Base-by-base conservation (phyloP, 1,139 yeast genomes). In the Suzukiozyma palmioleophila region DNA sequence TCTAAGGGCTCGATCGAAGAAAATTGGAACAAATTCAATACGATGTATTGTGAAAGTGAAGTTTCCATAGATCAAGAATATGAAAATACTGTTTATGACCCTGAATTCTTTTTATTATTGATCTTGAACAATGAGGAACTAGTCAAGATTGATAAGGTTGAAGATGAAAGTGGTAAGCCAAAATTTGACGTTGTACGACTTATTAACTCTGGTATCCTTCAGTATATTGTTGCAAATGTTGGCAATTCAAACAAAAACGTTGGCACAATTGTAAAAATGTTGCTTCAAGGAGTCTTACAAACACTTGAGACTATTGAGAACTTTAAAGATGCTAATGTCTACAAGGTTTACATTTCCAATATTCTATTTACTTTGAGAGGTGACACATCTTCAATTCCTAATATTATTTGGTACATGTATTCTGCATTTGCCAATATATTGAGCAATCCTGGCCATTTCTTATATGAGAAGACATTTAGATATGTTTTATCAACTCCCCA, bases 401-500 rank as follows among this genome's bases (percentile, higher is more conserved):
- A 69, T 36, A 50, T 73, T 38, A 66, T 65, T 27, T 62, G 70
- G 77, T 54, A 53, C 59, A 49, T 75, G 46, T 81, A 51, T 66
- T 57, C 87, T 0, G 71, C 75, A 38, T 56, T 88, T 32, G 62
- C 79, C 3, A 77, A 79, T 4, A 65, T 86, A 1, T 56, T 86
- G 41, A 56, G 72, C 8, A 80, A 77, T 56, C 96, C 89, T 1
- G 81, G 76, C n/a, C 94, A 77, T 57, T 75, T 64, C 53, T 58
- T 90, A 34, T 86, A 84, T 56, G 95, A 87, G 46, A 77, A 78
- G 45, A 76, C 79, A 0, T 77, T 72, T 52, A 71, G 81, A 48
- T 84, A 77, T 66, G 66, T 84, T 8, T 62, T 84, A 35, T 65
- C 77, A 3, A 77, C 77, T 26, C 83, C 87, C 8, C 63, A 65